Percentiles rank a stretch among this genome's conserved stretches.
Evolutionary conservation across 257 asterid species (phyloP).

Genomic region (Solanum rostratum): DNA sequence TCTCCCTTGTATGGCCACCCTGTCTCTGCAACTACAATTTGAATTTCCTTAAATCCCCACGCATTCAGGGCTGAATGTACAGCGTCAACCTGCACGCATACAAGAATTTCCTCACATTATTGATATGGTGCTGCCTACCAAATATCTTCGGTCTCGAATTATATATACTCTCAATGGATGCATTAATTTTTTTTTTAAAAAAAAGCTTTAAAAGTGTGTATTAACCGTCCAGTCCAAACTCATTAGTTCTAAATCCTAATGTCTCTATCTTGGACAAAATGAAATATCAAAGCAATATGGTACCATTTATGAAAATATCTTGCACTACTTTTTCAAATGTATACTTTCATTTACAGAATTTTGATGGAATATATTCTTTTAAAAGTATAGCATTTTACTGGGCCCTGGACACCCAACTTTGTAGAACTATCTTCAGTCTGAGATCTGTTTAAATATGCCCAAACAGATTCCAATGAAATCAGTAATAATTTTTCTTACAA

Average conservation of each 20-base stretch:
- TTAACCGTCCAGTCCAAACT: neutral
- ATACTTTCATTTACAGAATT: neutral
- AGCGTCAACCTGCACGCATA: conserved; percentile 60
- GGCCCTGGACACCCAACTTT: neutral
- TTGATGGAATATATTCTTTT: neutral
- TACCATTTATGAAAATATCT: neutral
- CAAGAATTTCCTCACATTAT: neutral
- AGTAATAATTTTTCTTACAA: neutral
- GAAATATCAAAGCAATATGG: neutral
- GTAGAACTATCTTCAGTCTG: neutral
- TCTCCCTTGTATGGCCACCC: conserved; percentile 99
- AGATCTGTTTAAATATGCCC: neutral
- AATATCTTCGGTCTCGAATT: neutral
- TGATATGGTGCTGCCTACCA: neutral
- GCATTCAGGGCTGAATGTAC: conserved; percentile 74
- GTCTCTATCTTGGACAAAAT: neutral
- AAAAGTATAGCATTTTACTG: neutral
- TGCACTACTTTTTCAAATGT: neutral
- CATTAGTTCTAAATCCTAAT: neutral
- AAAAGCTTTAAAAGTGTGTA: neutral
- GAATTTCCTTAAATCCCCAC: conserved; percentile 66
- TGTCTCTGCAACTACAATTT: conserved; percentile 95
- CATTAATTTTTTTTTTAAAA: neutral
- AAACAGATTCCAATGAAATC: neutral
- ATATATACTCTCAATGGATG: neutral